Evolutionary conservation across 345 rosid species (phyloP).

Genomic region (Eucalyptus sp.): DNA sequence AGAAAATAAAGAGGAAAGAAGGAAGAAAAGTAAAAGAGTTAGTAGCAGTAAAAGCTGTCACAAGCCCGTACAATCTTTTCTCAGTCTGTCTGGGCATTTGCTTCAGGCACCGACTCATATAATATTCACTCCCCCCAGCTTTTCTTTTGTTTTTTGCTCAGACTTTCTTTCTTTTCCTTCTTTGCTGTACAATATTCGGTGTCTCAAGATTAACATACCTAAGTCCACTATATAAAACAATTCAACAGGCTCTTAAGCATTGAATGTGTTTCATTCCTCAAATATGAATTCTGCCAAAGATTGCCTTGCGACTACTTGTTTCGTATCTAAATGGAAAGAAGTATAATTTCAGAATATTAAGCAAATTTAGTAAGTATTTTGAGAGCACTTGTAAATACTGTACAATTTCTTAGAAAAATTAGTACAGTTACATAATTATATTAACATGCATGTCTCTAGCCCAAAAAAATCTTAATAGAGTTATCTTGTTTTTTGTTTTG

Average conservation of each 20-base stretch:
- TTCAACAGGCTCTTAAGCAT: background rate
- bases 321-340: background rate
- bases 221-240: background rate
- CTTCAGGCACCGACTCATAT: conserved; percentile 6
- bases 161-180: background rate
- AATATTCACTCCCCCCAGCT: background rate
- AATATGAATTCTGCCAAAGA: background rate
- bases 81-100: conserved; percentile 12
- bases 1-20: conserved; percentile 3
- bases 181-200: background rate
- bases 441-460: background rate
- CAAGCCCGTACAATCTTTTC: conserved; percentile 27
- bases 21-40: background rate
- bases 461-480: background rate
- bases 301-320: background rate
- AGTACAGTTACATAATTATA: background rate
- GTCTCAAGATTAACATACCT: background rate
- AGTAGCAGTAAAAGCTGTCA: conserved; percentile 23
- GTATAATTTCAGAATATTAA: background rate
- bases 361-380: background rate
- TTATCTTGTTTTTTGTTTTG: background rate
- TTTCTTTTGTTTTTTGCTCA: background rate
- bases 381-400: background rate
- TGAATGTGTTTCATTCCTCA: background rate
- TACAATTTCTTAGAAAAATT: background rate